Evolutionary conservation across 2,329 filamentous ascomycete species (phyloP).

Genomic region (Colletotrichum sp.): DNA sequence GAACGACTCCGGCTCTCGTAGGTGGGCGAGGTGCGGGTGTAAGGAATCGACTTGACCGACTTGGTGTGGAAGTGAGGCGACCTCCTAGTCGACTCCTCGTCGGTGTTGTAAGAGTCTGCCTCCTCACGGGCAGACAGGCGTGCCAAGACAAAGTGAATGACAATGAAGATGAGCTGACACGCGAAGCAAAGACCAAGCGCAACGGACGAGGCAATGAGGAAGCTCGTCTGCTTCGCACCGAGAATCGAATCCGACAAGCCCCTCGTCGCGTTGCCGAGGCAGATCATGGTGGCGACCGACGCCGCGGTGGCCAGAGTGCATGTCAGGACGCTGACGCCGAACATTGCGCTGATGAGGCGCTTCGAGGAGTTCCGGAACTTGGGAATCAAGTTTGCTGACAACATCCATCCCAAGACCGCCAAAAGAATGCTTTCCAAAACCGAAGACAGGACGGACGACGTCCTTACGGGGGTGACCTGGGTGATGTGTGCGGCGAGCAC

Average conservation of each 20-base stretch:
- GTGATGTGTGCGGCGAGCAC: conserved; percentile 39
- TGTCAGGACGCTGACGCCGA: conserved; percentile 41
- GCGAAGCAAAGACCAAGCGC: conserved; percentile 50
- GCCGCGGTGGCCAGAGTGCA: conserved; percentile 50
- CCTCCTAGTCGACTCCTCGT: conserved; percentile 34
- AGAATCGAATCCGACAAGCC: conserved; percentile 34
- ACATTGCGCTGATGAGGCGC: conserved; percentile 37
- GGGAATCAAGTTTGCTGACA: conserved; percentile 32
- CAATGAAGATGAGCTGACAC: conserved; percentile 54
- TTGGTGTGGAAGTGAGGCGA: conserved; percentile 48
- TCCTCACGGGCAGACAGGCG: conserved; percentile 34
- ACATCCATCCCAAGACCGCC: conserved; percentile 36
- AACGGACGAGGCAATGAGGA: conserved; percentile 50
- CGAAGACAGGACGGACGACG: conserved; percentile 42
- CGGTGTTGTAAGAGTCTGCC: conserved; percentile 32
- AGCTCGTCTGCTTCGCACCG: conserved; percentile 34
- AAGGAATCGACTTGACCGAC: conserved; percentile 59
- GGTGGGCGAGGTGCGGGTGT: conserved; percentile 47
- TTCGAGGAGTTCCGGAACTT: conserved; percentile 21
- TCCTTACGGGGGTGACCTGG: conserved; percentile 35
- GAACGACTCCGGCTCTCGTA: conserved; percentile 21
- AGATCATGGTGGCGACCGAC: conserved; percentile 49
- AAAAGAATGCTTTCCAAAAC: conserved; percentile 42
- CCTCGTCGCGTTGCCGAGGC: conserved; percentile 37
- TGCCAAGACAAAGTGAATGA: conserved; percentile 46